Percentiles rank a stretch among this genome's conserved stretches.
These are phyloP conservation scores for Pichia sp. DNA, from an alignment of 1,139 yeast genomes.

Conservation along the genomic window DNA sequence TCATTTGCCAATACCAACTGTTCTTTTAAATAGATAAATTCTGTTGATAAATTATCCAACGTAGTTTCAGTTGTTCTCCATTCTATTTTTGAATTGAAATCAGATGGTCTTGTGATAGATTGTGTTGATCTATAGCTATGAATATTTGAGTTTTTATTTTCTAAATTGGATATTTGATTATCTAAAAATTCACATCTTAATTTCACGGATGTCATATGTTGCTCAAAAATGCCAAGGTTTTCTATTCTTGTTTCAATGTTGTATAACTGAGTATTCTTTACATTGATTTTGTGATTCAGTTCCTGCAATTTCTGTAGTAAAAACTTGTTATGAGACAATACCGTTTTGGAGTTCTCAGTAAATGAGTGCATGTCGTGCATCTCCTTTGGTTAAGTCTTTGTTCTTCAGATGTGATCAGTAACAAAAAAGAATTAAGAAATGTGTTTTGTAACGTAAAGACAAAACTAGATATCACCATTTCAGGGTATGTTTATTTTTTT, in stretches of 20 bases:
- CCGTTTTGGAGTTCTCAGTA: constrained; percentile 15
- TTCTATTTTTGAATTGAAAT: constrained; percentile 22
- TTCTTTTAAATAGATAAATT: constrained; percentile 36
- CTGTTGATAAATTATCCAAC: constrained; percentile 43
- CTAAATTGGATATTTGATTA: constrained; percentile 33
- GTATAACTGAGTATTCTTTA: constrained; percentile 6
- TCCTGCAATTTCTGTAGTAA: constrained; percentile 17
- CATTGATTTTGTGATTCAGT: constrained; percentile 2
- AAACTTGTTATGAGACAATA: constrained; percentile 14
- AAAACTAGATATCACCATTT: not conserved
- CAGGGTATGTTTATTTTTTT: not conserved
- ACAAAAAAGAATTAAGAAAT: not conserved
- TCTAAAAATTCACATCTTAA: constrained; percentile 36
- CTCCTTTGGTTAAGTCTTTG: not conserved
- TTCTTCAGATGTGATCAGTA: not conserved
- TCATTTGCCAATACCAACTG: constrained; percentile 22
- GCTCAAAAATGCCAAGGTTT: constrained; percentile 25
- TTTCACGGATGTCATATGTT: constrained; percentile 32
- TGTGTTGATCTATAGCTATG: constrained; percentile 10
- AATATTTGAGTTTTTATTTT: constrained; percentile 21
- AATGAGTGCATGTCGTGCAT: not conserved
- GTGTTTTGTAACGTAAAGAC: not conserved
- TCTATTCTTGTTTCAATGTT: constrained; percentile 22
- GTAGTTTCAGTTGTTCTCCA: constrained; percentile 42
- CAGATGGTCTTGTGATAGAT: not conserved